A percentile compares a stretch with the other conserved stretches of the same genome.
These are phyloP conservation scores for Cercospora beticola DNA, from an alignment of 2,329 filamentous ascomycete species.

Conservation along the genomic window DNA sequence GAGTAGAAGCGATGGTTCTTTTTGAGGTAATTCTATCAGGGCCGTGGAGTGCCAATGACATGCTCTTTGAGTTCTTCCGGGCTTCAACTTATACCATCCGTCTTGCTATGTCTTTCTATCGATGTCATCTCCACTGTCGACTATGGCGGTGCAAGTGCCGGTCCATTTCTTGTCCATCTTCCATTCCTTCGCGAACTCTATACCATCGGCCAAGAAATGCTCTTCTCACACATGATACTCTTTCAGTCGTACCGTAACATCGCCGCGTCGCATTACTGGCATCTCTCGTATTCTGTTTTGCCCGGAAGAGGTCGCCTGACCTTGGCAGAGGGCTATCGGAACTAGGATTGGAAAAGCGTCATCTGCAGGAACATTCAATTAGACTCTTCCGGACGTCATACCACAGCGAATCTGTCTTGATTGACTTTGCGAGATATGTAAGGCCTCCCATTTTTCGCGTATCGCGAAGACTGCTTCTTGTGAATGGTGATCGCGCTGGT, in stretches of 20 bases:
- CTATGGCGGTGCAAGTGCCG: too few relatives aligned
- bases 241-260: not conserved
- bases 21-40: too few relatives aligned
- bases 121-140: too few relatives aligned
- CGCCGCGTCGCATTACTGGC: not conserved
- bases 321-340: not conserved
- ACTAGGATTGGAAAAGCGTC: not conserved
- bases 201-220: not conserved
- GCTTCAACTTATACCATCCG: too few relatives aligned
- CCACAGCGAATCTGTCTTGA: not conserved
- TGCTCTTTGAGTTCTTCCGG: too few relatives aligned
- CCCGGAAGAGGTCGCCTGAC: not conserved
- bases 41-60: too few relatives aligned
- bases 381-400: not conserved
- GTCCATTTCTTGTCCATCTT: not conserved
- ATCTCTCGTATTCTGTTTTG: not conserved
- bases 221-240: not conserved
- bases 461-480: not conserved
- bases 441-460: not conserved
- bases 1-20: too few relatives aligned
- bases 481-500: not conserved
- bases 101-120: too few relatives aligned
- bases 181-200: not conserved
- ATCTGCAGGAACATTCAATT: not conserved
- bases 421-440: not conserved